Evolutionary conservation across 1,284 basidiomycete genomes (phyloP), one percentile per base, ranked within the genome.

Genomic region (Austroboletus novae-zelandiae): DNA sequence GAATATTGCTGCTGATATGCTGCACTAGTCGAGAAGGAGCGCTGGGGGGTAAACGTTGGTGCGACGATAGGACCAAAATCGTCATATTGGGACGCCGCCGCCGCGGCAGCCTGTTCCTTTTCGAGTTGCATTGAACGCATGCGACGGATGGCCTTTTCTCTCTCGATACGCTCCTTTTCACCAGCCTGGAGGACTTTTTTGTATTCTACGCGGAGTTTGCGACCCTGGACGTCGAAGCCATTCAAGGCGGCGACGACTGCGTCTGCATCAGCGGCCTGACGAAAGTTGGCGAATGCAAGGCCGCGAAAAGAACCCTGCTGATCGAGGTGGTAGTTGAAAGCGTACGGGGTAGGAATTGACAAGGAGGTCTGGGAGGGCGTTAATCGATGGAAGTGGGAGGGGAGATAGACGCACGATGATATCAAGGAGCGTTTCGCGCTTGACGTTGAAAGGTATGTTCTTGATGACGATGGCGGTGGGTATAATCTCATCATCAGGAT

Each of bases 391-490:
- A 44, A 17, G 43, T 40, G 61, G 58, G 41, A 55, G 41, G 47
- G 41, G 57, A 45, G 54, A 57, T 43, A 44, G 47, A 80, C 88
- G 58, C 58, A 94, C 93, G 70, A 99, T 99, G 68, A 98, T 94
- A 74, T 90, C 88, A 61, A 99, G 84, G 54, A 99, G 81, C 51
- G 94, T 94, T 74, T 99, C 95, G 65, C 91, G 86, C 74, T 94
- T 93, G 61, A 98, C 93, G 63, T 94, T 94, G 77, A 99, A 98
- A 53, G 95, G 96, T 73, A 98, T 99, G 79, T 98, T 98, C 82
- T 99, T 99, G 74, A 99, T 97, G 65, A 99, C 96, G 65, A 99
- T 98, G 49, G 97, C 96, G 15, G 96, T 99, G 48, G 96, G 96
- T 71, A 99, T 99, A 69, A 98, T 82, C 69, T 98, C 95, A 69